Base-by-base conservation (phyloP, 2,329 filamentous ascomycete genomes). In the Trichoderma asperellum region DNA sequence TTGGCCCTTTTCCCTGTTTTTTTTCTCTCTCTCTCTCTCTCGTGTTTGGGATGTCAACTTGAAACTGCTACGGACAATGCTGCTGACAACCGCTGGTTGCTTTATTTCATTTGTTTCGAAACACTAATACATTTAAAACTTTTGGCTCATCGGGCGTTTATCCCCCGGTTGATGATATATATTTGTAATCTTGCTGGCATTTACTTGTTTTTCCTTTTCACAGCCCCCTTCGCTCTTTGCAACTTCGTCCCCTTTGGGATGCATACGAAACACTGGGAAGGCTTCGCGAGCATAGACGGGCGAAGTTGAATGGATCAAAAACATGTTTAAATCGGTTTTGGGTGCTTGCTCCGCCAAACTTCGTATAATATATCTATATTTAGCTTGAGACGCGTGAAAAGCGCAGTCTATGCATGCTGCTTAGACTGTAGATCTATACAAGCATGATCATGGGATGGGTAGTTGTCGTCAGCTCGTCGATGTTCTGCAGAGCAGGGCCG, bases 311-410 rank as follows among this genome's bases (percentile, higher is more conserved):
- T 14, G 27, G 27, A 57, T n/a, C 16, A 16, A 27, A 37, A 16
- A 59, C 16, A 59, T n/a, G 24, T 55, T 47, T 29, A 34, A 24
- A 14, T n/a, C 63, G 37, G 21, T 66, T 66, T 47, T 27, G 53
- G 53, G 18, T 11, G 32, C 35, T 47, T 43, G 63, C 63, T 66
- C 63, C 63, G 63, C 29, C 37, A 66, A 52, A 58, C 58, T 34
- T 66, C 52, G 52, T 66, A 58, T 66, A 27, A 27, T 18, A 57
- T 7, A 21, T n/a, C 63, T 58, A 66, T 58, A 58, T 58, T 58
- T 66, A 66, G 63, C 53, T 29, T 4, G 5, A 47, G n/a, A 49
- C 43, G n/a, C 43, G 43, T n/a, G 21, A 12, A 52, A 35, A 34
- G 10, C 18, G 34, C 35, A 7, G 49, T 29, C 27, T 57, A 12